Evolutionary conservation across 2,329 filamentous ascomycete species (phyloP).

Genomic region (Sporothrix phasma): DNA sequence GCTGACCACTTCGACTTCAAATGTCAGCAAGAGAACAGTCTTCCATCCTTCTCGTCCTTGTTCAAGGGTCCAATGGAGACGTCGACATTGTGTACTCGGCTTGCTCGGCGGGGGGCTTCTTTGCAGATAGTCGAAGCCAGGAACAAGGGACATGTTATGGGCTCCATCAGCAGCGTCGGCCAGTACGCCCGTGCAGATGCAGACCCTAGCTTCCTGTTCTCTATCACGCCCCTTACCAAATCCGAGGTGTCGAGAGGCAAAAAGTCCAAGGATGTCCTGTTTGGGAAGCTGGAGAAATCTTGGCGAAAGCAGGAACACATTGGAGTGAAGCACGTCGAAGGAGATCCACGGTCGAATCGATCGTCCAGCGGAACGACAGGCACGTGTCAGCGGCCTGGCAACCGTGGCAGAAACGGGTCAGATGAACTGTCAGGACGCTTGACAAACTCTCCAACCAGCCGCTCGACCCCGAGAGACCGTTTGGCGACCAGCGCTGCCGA

Average conservation of each 20-base stretch:
- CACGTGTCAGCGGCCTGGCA: background rate
- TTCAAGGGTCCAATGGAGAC: background rate
- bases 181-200: conserved; percentile 3
- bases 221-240: conserved; percentile 10
- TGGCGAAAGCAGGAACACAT: background rate
- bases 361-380: background rate
- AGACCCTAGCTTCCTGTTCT: conserved; percentile 11
- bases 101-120: background rate
- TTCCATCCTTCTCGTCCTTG: background rate
- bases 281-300: conserved; percentile 7
- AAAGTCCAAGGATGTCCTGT: background rate
- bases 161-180: conserved; percentile 1
- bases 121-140: background rate
- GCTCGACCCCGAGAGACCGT: background rate
- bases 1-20: background rate
- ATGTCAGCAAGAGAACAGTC: background rate
- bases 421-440: no score
- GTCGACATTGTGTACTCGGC: background rate
- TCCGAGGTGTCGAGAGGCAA: background rate
- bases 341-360: background rate
- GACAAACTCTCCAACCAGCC: background rate
- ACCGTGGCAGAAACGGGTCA: no score
- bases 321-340: background rate
- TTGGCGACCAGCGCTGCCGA: background rate
- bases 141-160: background rate